Base-by-base conservation (phyloP, 2,329 filamentous ascomycete species). In the Beauveria medogensis region DNA sequence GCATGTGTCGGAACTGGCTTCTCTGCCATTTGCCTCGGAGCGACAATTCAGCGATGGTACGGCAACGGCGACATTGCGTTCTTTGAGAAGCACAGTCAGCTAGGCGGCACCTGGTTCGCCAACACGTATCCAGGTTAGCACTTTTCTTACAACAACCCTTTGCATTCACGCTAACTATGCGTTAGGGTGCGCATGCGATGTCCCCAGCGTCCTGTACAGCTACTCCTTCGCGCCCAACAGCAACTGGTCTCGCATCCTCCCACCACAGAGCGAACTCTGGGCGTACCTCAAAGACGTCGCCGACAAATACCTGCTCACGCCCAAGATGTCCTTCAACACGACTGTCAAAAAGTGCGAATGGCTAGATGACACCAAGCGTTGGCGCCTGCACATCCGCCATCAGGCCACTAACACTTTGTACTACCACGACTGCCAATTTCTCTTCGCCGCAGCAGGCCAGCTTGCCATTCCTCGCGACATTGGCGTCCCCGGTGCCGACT, bases 31-130 rank as follows among this genome's bases (percentile, higher is more conserved):
- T 82, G 81, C 4, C 80, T 86, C 68, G 85, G 80, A 9, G 83
- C 81, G 44, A 79, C 80, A 26, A 69, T 88, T 55, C 81, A 83
- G 65, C 73, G 81, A 24, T 78, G 79, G 69, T 77, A 86, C 44
- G 78, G 77, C 26, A 83, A 83, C 59, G 78, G 80, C 63, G 82
- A 86, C 62, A 79, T 88, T 66, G 74, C 75, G 28, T 78, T 88
- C 67, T 87, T 87, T 62, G 85, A 88, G 22, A 75, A 81, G 14
- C 75, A 83, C 63, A 71, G 75, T 3, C 78, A 78, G 2, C 75
- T 87, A 51, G 85, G 85, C 41, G 85, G 85, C 5, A 87, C 85
- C 2, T 88, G 85, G 85, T 80, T 78, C 71, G 78, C 79, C 51
- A 88, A 87, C 68, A 74, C 77, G 37, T 88, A 88, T 69, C 85